phyloP scores from a whole-genome alignment of 352 stramenopile genomes.

The Albugo candida region DNA sequence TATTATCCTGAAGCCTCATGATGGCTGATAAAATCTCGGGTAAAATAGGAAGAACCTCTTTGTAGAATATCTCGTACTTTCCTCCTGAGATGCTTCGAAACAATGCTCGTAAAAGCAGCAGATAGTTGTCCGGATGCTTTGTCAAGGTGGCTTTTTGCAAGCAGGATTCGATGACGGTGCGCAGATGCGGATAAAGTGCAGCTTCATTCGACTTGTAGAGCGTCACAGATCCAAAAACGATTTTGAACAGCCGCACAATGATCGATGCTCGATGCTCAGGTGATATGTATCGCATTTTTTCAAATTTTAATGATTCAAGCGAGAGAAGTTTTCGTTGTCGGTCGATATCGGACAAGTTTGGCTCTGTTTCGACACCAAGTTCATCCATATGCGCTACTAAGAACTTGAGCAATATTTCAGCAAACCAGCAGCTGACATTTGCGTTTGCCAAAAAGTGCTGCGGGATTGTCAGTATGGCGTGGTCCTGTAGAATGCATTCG shows the following conservation, averaged over 20 bases:
- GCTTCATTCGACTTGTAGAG: slow-evolving; percentile 93
- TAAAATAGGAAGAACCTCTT: slow-evolving; percentile 89
- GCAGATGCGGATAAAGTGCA: slow-evolving; percentile 84
- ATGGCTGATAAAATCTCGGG: slow-evolving; percentile 85
- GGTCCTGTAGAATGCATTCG: slow-evolving; percentile 85
- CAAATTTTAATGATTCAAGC: slow-evolving; percentile 55
- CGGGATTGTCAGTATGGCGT: slow-evolving; percentile 85
- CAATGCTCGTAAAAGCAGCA: slow-evolving; percentile 83
- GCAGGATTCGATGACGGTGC: slow-evolving; percentile 86
- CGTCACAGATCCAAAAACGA: slow-evolving; percentile 91
- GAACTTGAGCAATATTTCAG: slow-evolving; percentile 87
- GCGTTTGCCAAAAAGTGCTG: slow-evolving; percentile 89
- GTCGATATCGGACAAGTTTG: slow-evolving; percentile 55
- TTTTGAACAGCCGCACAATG: slow-evolving; percentile 86
- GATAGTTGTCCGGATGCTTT: slow-evolving; percentile 87
- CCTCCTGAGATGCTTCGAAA: slow-evolving; percentile 93
- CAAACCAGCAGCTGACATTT: slow-evolving; percentile 87
- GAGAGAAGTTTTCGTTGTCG: slow-evolving; percentile 52
- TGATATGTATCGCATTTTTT: slow-evolving; percentile 51
- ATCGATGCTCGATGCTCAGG: slow-evolving; percentile 66
- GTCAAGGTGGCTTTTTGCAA: slow-evolving; percentile 81
- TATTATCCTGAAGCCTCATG: slow-evolving; percentile 83
- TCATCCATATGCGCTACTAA: slow-evolving; percentile 88
- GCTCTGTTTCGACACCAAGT: slow-evolving; percentile 65
- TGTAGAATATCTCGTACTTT: slow-evolving; percentile 98